Evolutionary conservation across 345 rosid species (phyloP).

Genomic region (Atalantia buxifolia): DNA sequence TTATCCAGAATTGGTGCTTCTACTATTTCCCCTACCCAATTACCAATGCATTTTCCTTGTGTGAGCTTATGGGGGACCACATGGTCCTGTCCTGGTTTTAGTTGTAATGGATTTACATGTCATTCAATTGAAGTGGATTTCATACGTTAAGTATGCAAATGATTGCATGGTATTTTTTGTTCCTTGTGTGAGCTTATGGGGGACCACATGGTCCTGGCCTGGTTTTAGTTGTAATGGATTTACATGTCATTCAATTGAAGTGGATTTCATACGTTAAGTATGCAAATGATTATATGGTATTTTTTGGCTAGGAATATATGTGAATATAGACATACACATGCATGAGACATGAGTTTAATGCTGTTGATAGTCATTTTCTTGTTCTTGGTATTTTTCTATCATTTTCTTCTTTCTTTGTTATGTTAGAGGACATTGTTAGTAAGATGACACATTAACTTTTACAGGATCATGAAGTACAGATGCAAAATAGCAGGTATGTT

Average conservation of each 20-base stretch:
- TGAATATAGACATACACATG: not conserved
- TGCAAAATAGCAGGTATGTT: conserved; percentile 72
- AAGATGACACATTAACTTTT: conserved; percentile 23
- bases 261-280: not conserved
- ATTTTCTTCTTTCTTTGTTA: conserved; percentile 3
- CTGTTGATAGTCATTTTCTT: not conserved
- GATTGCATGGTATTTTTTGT: not conserved
- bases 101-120: not conserved
- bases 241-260: not conserved
- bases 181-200: not conserved
- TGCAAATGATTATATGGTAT: not conserved
- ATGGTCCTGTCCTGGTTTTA: not conserved
- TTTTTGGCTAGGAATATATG: not conserved
- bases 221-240: not conserved
- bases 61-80: not conserved
- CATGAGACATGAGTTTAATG: not conserved
- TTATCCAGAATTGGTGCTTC: not conserved
- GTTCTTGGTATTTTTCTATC: conserved; percentile 6
- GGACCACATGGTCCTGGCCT: not conserved
- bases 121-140: not conserved
- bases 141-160: not conserved
- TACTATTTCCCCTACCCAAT: not conserved
- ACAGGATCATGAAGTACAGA: conserved; percentile 66
- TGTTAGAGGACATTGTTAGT: conserved; percentile 12
- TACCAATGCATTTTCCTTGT: not conserved